Base-by-base conservation (phyloP, 2,329 filamentous ascomycete genomes). In the Aspergillus pseudoterreus region DNA sequence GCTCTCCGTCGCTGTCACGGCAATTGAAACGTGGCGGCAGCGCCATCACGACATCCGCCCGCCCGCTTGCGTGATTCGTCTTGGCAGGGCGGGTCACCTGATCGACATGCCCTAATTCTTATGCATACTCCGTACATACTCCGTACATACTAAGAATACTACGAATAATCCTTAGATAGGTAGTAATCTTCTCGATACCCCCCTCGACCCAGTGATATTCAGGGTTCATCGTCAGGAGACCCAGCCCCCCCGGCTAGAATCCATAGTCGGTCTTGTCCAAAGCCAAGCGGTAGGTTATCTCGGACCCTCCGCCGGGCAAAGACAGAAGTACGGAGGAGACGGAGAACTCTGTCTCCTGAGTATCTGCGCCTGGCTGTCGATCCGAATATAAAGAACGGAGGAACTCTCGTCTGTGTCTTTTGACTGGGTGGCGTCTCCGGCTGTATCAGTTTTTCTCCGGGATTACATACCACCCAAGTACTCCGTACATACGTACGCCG, bases 61-160 rank as follows among this genome's bases (percentile, higher is more conserved):
- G 47, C 43, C 50, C 41, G 56, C 53, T 65, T 63, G 60, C 62
- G 62, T 64, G 61, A 59, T 64, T 57, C 21, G n/a, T 47, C 33
- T 51, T 46, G 49, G 46, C 53, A 50, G 32, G 22, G 42, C 46
- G 2, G 33, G 21, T 52, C 49, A 53, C 47, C 49, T 57, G 54
- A 56, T 47, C 42, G 27, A 36, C 45, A 43, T 46, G 47, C 52
- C 54, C 30, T 42, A 42, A 42, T 21, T 19, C 17, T 10, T n/a
- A n/a, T n/a, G n/a, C n/a, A n/a, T n/a, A n/a, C 15, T 42, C 10
- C 33, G 5, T 36, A n/a, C n/a, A n/a, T n/a, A n/a, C 33, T 8
- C 6, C 24, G 24, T 27, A 27, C 24, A 35, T 35, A 4, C 19
- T 19, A 19, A 19, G 19, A 19, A 35, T 35, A 4, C 19, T 19